phyloP scores from a whole-genome alignment of 2,329 filamentous ascomycete species.

The Phyllosticta citrichinensis region DNA sequence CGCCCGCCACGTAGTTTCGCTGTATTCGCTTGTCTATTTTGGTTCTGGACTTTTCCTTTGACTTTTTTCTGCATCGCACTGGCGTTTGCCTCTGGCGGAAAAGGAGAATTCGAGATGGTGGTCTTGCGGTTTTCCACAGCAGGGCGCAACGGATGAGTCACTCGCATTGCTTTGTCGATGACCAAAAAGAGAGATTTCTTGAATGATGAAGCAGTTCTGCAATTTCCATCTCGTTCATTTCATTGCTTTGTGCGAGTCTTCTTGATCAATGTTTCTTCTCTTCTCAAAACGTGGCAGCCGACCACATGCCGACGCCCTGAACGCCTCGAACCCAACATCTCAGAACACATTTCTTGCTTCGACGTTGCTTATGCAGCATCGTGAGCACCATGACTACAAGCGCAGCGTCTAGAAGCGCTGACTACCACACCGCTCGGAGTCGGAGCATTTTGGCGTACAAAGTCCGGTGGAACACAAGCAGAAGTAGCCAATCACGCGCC shows the following conservation, averaged over 20 bases:
- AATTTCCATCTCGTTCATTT: neutral
- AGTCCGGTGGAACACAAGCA: neutral
- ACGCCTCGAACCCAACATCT: neutral
- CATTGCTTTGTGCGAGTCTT: too few relatives aligned
- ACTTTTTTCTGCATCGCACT: neutral
- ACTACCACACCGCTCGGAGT: neutral
- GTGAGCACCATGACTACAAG: neutral
- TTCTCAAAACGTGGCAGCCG: too few relatives aligned
- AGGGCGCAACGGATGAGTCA: neutral
- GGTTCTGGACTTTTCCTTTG: too few relatives aligned
- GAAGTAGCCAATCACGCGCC: neutral
- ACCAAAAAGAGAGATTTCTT: neutral
- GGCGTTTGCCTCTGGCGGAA: neutral
- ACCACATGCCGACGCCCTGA: neutral
- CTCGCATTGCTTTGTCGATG: neutral
- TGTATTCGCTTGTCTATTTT: too few relatives aligned
- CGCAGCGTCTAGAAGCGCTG: neutral
- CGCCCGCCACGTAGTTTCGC: neutral
- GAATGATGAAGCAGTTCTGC: too few relatives aligned
- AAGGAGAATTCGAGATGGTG: neutral
- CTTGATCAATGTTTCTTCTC: too few relatives aligned
- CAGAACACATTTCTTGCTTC: neutral
- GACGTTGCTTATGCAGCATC: neutral
- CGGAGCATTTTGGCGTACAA: neutral
- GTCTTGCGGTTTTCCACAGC: neutral